Conservation (phyloP, 2,329 filamentous ascomycete genomes). For the Penicillium corylophilum region DNA sequence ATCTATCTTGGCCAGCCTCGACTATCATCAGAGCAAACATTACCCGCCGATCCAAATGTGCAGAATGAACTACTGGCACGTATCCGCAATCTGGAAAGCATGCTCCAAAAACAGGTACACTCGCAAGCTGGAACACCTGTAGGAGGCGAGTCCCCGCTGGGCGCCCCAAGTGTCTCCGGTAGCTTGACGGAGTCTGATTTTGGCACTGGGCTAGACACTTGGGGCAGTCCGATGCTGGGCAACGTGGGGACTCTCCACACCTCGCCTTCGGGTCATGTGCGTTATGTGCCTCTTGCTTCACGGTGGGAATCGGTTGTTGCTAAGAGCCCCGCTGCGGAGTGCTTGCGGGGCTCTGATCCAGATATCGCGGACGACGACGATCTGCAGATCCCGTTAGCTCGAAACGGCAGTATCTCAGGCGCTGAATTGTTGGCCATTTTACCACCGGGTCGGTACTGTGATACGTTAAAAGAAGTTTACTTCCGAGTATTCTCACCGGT, state of each 20-base stretch:
- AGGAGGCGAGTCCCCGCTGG: constrained; percentile 27
- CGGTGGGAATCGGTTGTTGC: constrained; percentile 33
- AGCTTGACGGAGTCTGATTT: constrained; percentile 29
- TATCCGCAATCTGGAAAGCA: constrained; percentile 36
- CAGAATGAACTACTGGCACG: constrained; percentile 36
- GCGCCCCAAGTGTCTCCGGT: constrained; percentile 26
- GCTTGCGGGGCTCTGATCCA: constrained; percentile 25
- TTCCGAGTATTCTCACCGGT: constrained; percentile 42
- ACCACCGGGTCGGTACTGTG: constrained; percentile 38
- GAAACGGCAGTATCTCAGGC: constrained; percentile 25
- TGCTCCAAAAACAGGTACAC: constrained; percentile 35
- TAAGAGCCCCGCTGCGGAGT: constrained; percentile 25
- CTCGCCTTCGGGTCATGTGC: constrained; percentile 37
- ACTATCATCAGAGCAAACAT: constrained; percentile 27
- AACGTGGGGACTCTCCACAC: constrained; percentile 33
- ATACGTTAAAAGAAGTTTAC: constrained; percentile 37
- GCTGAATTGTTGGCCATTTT: constrained; percentile 33
- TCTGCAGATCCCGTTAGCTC: constrained; percentile 33
- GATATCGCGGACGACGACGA: constrained; percentile 33
- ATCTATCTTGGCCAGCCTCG: constrained; percentile 39
- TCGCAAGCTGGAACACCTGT: constrained; percentile 24
- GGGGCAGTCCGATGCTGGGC: constrained; percentile 23
- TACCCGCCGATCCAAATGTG: constrained; percentile 22
- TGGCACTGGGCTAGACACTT: constrained; percentile 16
- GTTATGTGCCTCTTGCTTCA: constrained; percentile 35